Percentiles rank a stretch among this genome's conserved stretches.
Evolutionary conservation across 2,329 filamentous ascomycete species (phyloP).

Genomic region (Epichloe sp.): DNA sequence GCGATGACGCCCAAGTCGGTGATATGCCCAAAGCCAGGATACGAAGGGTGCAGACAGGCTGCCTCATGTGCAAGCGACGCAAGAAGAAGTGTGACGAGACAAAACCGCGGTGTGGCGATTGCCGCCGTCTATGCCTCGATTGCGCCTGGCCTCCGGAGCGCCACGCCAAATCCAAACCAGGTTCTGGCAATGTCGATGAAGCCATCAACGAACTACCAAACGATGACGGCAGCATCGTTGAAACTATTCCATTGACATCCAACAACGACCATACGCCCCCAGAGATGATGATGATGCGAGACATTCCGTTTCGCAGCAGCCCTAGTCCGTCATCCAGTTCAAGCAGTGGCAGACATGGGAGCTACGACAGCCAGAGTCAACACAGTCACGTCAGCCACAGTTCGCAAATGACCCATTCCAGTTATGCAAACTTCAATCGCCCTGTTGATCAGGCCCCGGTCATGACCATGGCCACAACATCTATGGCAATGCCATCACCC

Average conservation of each 20-base stretch:
- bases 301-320: constrained; percentile 11
- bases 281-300: constrained; percentile 4
- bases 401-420: neutral
- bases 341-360: constrained; percentile 6
- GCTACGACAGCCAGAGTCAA: constrained; percentile 9
- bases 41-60: constrained; percentile 25
- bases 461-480: constrained; percentile 4
- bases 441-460: constrained; percentile 1
- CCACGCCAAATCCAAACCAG: constrained; percentile 8
- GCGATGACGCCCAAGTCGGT: constrained; percentile 3
- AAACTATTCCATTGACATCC: neutral
- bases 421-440: constrained; percentile 3
- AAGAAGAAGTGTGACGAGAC: constrained; percentile 36
- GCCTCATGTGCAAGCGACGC: constrained; percentile 30
- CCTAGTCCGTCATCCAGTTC: constrained; percentile 11
- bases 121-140: constrained; percentile 21
- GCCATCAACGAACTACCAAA: neutral
- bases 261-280: neutral
- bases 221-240: neutral
- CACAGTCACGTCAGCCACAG: constrained; percentile 3
- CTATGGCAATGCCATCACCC: constrained; percentile 4
- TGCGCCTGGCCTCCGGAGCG: constrained; percentile 19
- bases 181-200: constrained; percentile 5
- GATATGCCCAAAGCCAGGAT: constrained; percentile 21
- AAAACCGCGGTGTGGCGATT: constrained; percentile 28